Evolutionary conservation across 2,329 filamentous ascomycete species (phyloP), one percentile per base, ranked within the genome.

Genomic region (Aureobasidium sp.): DNA sequence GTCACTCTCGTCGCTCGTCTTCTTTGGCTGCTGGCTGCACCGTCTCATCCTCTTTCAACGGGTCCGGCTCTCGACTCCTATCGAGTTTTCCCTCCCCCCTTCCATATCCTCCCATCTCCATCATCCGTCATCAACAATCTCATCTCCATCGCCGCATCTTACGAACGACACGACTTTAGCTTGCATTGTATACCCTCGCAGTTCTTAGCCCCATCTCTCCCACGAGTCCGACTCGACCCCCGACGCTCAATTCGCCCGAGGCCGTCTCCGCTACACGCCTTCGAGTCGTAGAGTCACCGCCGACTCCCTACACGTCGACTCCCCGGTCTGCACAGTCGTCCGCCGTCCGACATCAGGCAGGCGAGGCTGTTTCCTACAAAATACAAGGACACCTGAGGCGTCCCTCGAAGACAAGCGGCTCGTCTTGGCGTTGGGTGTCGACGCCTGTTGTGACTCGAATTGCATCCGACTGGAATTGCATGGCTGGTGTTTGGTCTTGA

Each of bases 141-240:
- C 53, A 61, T 64, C 62, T 64, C 52, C 55, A 61, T 61, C 58
- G 53, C 57, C 58, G 45, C 60, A 62, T 62, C 31, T 62, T 62
- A 56, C 42, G 49, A 62, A 48, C 48, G 47, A 61, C 27, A 62
- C 49, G 51, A 56, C 41, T 56, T 45, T 56, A 56, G 49, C 42
- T 42, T 55, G 49, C 49, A 55, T 62, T 62, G 60, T 47, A 55
- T 62, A 53, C 29, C 29, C 20, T 41, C 5, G 49, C 57, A 60
- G 45, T 45, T 60, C 57, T 60, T 60, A 60, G 15, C 45, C 57
- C n/a, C 41, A 41, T 57, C 53, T 25, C 53, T 57, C 29, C 41
- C n/a, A 17, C 49, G 7, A 25, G n/a, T 37, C 34, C 20, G 49
- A 52, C 49, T 39, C 49, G 49, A 25, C 31, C 34, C 49, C 49